phyloP scores from a whole-genome alignment of 257 asterid genomes.

The Prunella vulgaris region DNA sequence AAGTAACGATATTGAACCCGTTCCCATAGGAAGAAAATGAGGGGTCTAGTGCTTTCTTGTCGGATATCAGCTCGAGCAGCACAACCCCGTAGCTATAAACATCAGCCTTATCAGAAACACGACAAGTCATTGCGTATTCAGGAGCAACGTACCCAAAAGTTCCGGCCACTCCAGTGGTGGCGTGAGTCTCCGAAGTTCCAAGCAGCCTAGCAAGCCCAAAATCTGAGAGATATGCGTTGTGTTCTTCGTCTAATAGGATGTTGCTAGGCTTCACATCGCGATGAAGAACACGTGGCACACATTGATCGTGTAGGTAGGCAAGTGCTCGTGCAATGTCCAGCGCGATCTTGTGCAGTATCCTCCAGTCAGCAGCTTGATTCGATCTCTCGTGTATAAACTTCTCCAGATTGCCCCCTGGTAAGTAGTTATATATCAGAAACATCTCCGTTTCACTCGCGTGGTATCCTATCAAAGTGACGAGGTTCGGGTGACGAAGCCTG shows the following conservation, averaged over 20 bases:
- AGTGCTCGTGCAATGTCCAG: slow-evolving; percentile 85
- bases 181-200: slow-evolving; percentile 90
- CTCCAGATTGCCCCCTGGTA: slow-evolving; percentile 91
- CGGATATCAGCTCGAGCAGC: slow-evolving; percentile 84
- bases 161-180: slow-evolving; percentile 93
- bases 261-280: slow-evolving; percentile 97
- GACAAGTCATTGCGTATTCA: slow-evolving; percentile 92
- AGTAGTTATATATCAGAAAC: slow-evolving; percentile 80
- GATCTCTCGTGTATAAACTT: slow-evolving; percentile 79
- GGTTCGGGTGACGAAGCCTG: slow-evolving; percentile 77
- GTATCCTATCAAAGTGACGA: slow-evolving; percentile 87
- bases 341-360: slow-evolving; percentile 87
- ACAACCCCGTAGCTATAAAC: slow-evolving; percentile 95
- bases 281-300: slow-evolving; percentile 90
- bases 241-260: slow-evolving; percentile 75
- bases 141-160: slow-evolving; percentile 97
- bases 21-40: slow-evolving; percentile 85
- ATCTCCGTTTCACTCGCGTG: slow-evolving; percentile 90
- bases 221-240: slow-evolving; percentile 79
- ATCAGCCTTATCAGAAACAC: slow-evolving; percentile 94
- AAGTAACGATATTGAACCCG: slow-evolving; percentile 86
- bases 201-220: slow-evolving; percentile 88
- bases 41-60: slow-evolving; percentile 86
- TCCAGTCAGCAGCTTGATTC: slow-evolving; percentile 76
- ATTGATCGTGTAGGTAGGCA: slow-evolving; percentile 84